Conservation (phyloP, 2,329 filamentous ascomycete genomes). For the Emericellopsis atlantica region DNA sequence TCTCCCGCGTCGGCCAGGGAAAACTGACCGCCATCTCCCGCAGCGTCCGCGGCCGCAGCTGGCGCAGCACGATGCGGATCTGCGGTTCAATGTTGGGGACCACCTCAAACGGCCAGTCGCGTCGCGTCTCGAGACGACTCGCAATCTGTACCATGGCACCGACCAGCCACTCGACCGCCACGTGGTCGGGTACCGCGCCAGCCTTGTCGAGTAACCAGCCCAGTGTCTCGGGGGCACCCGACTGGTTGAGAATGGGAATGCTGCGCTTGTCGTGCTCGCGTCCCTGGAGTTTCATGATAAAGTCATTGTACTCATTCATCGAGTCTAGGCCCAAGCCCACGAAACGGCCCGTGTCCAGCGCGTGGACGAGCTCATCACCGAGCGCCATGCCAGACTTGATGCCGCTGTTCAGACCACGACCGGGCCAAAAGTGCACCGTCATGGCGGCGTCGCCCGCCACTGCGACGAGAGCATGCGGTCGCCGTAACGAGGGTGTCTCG, state of each 20-base stretch:
- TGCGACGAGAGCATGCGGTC: constrained; percentile 17
- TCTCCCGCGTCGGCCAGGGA: constrained; percentile 21
- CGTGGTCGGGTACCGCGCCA: constrained; percentile 14
- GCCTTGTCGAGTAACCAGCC: constrained; percentile 20
- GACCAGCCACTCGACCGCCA: constrained; percentile 19
- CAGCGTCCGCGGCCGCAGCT: constrained; percentile 15
- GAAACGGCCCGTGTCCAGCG: constrained; percentile 14
- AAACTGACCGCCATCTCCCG: constrained; percentile 22
- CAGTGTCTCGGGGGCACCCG: constrained; percentile 18
- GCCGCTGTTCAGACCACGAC: constrained; percentile 20
- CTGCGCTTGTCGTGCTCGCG: constrained; percentile 22
- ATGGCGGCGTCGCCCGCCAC: constrained; percentile 21
- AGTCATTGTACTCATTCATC: constrained; percentile 19
- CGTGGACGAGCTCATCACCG: constrained; percentile 20
- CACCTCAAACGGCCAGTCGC: constrained; percentile 15
- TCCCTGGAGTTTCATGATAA: constrained; percentile 19
- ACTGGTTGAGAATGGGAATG: constrained; percentile 20
- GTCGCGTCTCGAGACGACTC: constrained; percentile 14
- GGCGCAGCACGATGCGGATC: constrained; percentile 17
- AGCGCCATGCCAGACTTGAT: constrained; percentile 21
- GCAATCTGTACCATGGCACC: constrained; percentile 15
- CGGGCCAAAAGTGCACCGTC: constrained; percentile 23
- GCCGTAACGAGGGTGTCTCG: constrained; percentile 11
- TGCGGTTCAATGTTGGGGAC: constrained; percentile 16
- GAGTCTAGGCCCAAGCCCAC: constrained; percentile 15